Base-by-base conservation (phyloP, 371 early-diverging fungal genomes). In the Sporodiniella umbellata region DNA sequence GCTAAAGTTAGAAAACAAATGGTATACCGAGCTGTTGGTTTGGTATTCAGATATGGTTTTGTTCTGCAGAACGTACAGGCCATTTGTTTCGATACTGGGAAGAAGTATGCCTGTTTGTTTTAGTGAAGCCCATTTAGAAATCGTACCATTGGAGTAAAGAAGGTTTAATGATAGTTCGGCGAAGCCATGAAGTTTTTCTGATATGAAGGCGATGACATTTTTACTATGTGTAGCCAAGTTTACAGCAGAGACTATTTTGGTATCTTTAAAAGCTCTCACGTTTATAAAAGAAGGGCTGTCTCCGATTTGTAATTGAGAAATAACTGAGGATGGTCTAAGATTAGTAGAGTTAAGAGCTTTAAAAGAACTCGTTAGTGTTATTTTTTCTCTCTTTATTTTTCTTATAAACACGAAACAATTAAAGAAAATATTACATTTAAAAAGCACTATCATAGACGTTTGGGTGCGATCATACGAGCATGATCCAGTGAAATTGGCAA, bases 381-480 rank as follows among this genome's bases (percentile, higher is more conserved):
- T 35, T n/a, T 35, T 8, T 35, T 35, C 14, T 35, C 15, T 8
- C 31, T 31, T 31, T 31, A 8, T 30, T 30, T 30, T 30, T 30
- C 11, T 8, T 8, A 31, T 10, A 31, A 31, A 31, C 7, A 31
- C 7, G 31, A 31, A 31, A 12, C 10, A 31, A 31, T 31, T 31
- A 10, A 31, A 31, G 7, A 1, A 10, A 10, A 12, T 31, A 10
- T 35, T 21, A 40, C 40, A n/a, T 40, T 40, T 15, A 40, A 40
- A 40, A 10, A 40, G 8, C 21, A 40, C 10, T 22, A 40, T 5
- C 10, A 52, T 23, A 3, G 53, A 52, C 25, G 53, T 45, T 1
- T 21, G 26, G n/a, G 35, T 35, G 24, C n/a, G 11, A 17, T 44
- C 53, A 45, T 52, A 52, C 2, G 53, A 24, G 25, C 53, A 52